phyloP scores from a whole-genome alignment of 371 early-diverging fungal genomes.

The Mortierella sp. region DNA sequence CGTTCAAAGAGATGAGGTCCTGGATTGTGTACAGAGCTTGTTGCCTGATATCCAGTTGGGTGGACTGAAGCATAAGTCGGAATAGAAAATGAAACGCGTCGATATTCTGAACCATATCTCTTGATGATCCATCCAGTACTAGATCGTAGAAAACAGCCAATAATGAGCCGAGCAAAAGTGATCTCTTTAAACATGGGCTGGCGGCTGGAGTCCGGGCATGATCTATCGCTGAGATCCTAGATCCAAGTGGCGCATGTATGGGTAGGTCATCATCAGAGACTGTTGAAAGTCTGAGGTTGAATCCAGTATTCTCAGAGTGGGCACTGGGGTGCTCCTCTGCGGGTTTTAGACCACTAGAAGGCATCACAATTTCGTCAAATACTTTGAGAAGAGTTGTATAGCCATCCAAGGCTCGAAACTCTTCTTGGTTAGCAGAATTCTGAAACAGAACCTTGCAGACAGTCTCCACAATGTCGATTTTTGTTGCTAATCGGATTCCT shows the following conservation, averaged over 20 bases:
- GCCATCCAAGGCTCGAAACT: conserved; percentile 53
- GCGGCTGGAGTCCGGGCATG: no score
- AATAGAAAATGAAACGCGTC: conserved; percentile 53
- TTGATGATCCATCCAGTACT: conserved; percentile 43
- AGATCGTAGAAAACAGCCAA: conserved; percentile 51
- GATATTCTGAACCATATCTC: conserved; percentile 52
- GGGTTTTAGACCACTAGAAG: conserved; percentile 2
- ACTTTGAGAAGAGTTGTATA: conserved; percentile 48
- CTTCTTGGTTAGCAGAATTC: conserved; percentile 50
- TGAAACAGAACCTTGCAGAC: conserved; percentile 54
- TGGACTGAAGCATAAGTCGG: conserved; percentile 40
- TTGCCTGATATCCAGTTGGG: conserved; percentile 50
- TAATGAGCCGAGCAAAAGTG: conserved; percentile 38
- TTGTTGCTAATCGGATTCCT: conserved; percentile 43
- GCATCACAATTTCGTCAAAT: conserved; percentile 49
- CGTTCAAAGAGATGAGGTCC: conserved; percentile 42
- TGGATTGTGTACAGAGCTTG: conserved; percentile 54
- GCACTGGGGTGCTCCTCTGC: conserved; percentile 1
- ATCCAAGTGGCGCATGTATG: no score
- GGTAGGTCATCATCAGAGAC: conserved; percentile 1
- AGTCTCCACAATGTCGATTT: conserved; percentile 56
- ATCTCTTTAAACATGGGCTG: conserved; percentile 18
- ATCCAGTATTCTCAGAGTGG: neutral
- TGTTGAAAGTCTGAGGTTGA: neutral
- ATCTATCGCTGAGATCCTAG: no score